A percentile compares a stretch with the other conserved stretches of the same genome.
Evolutionary conservation across 306 rosid species (phyloP).

Genomic region (Astragalus glycyphyllos): DNA sequence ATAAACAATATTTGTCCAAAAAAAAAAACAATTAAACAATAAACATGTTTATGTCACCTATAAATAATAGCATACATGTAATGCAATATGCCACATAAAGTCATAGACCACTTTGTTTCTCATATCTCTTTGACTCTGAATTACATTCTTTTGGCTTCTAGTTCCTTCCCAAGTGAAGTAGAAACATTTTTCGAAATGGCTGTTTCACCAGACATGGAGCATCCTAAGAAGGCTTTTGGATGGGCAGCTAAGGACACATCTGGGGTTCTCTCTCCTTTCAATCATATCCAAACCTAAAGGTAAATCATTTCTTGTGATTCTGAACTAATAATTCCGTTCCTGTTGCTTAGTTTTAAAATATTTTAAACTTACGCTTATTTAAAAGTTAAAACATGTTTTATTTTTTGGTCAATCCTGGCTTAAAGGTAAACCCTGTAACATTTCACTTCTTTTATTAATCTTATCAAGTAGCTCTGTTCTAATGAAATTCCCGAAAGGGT

Average conservation of each 20-base stretch:
- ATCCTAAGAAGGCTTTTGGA: constrained; percentile 52
- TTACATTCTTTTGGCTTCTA: no score
- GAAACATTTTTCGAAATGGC: no score
- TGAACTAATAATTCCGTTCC: constrained; percentile 27
- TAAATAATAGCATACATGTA: no score
- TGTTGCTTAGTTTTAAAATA: constrained; percentile 16
- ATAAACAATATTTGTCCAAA: no score
- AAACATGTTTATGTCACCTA: no score
- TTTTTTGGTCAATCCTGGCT: constrained; percentile 23
- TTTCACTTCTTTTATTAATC: neutral
- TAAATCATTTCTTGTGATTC: neutral
- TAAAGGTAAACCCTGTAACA: neutral
- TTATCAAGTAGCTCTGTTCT: no score
- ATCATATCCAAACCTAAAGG: constrained; percentile 6
- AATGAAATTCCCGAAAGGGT: constrained; percentile 25
- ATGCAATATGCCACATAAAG: no score
- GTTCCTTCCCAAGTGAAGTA: no score
- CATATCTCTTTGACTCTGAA: no score
- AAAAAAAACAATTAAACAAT: no score
- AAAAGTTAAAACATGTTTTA: constrained; percentile 15
- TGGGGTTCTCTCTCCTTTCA: constrained; percentile 47
- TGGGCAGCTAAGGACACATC: constrained; percentile 57
- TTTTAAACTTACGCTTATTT: constrained; percentile 16
- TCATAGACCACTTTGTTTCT: no score
- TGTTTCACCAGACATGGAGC: constrained; percentile 39